Percentiles rank a stretch among this genome's conserved stretches.
Conservation (phyloP, 208 protist species). For the Trypanosoma mega region DNA sequence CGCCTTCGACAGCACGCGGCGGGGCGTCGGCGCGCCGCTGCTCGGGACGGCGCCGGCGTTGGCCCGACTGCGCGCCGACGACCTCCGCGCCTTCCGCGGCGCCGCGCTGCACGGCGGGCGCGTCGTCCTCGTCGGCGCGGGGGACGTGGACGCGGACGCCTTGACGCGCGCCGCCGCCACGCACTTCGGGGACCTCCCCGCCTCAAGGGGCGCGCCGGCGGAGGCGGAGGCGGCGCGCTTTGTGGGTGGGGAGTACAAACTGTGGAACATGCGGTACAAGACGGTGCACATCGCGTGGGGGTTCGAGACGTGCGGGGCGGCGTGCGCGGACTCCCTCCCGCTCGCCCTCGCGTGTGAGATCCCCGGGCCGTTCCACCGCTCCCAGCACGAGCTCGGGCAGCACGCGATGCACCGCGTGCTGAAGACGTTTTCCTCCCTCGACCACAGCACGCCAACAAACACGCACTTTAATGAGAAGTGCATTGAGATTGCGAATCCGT, state of each 20-base stretch:
- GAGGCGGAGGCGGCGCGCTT: constrained; percentile 59
- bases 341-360: constrained; percentile 87
- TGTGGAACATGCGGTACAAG: constrained; percentile 90
- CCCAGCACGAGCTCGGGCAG: constrained; percentile 85
- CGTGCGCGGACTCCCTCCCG: constrained; percentile 81
- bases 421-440: constrained; percentile 87
- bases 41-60: constrained; percentile 95
- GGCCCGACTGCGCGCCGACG: constrained; percentile 62
- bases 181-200: constrained; percentile 85
- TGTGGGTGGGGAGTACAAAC: constrained; percentile 83
- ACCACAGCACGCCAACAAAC: constrained; percentile 87
- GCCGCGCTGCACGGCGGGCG: constrained; percentile 89
- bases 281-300: constrained; percentile 83
- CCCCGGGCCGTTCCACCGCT: constrained; percentile 84
- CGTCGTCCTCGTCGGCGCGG: constrained; percentile 95
- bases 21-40: constrained; percentile 93
- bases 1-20: constrained; percentile 89
- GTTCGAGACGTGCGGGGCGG: constrained; percentile 89
- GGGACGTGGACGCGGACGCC: constrained; percentile 94
- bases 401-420: constrained; percentile 86
- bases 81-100: constrained; percentile 84
- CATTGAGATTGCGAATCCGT: constrained; percentile 85
- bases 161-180: constrained; percentile 91
- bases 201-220: constrained; percentile 11
- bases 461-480: constrained; percentile 89